Evolutionary conservation across 306 rosid genomes (phyloP).

Genomic region (Cicer arietinum): DNA sequence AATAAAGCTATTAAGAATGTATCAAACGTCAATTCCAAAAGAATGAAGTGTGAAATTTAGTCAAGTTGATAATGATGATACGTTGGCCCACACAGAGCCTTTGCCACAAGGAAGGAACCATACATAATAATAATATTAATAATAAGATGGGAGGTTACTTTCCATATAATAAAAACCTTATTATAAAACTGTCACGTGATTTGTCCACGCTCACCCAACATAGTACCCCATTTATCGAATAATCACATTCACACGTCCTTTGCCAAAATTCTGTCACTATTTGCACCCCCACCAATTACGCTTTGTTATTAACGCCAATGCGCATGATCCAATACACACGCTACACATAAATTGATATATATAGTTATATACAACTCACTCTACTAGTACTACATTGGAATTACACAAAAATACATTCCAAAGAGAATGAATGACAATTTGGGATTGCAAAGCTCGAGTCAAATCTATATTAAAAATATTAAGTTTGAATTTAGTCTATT

Average conservation of each 20-base stretch:
- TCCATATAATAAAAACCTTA: constrained; percentile 1
- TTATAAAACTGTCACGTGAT: constrained; percentile 46
- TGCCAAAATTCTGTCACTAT: background rate
- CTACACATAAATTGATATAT: background rate
- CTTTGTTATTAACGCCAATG: constrained; percentile 20
- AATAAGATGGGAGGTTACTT: background rate
- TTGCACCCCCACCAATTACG: constrained; percentile 27
- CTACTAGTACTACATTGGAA: background rate
- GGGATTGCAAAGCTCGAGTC: too few species aligned
- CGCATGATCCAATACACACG: constrained; percentile 42
- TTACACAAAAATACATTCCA: constrained; percentile 8
- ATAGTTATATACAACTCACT: constrained; percentile 2
- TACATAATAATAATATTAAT: background rate
- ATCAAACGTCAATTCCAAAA: constrained; percentile 41
- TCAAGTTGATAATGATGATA: constrained; percentile 34
- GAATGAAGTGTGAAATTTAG: constrained; percentile 29
- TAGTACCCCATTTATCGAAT: constrained; percentile 41
- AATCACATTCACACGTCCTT: constrained; percentile 42
- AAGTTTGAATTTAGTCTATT: too few species aligned
- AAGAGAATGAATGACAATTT: background rate
- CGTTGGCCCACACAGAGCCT: constrained; percentile 34
- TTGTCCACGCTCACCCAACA: constrained; percentile 44
- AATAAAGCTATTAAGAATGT: background rate
- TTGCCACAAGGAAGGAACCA: constrained; percentile 37
- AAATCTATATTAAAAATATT: too few species aligned